phyloP scores from a whole-genome alignment of 352 stramenopile species.

The Pilasporangium apinafurcum region DNA sequence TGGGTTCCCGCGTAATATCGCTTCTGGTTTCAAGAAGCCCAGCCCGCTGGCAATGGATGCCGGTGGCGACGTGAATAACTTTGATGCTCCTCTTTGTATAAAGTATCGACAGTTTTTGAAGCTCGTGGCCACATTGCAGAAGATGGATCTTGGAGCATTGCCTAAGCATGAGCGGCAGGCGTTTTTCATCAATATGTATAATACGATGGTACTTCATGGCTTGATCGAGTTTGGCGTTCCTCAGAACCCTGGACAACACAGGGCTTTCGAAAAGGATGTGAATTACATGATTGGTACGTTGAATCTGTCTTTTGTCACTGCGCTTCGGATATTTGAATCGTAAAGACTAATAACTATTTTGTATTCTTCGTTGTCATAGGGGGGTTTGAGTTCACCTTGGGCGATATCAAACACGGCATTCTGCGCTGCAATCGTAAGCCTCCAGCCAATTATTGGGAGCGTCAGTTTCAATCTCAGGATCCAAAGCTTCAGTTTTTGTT shows the following conservation, averaged over 20 bases:
- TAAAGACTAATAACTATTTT: background rate
- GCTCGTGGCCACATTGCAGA: slow-evolving; percentile 52
- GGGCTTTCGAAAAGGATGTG: slow-evolving; percentile 79
- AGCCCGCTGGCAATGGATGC: slow-evolving; percentile 12
- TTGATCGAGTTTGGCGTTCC: slow-evolving; percentile 81
- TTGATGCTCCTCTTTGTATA: slow-evolving; percentile 43
- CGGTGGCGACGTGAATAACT: slow-evolving; percentile 24
- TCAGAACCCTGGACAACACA: slow-evolving; percentile 81
- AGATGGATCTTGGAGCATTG: slow-evolving; percentile 59
- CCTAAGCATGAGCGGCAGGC: slow-evolving; percentile 81
- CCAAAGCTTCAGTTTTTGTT: slow-evolving; percentile 80
- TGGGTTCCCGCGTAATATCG: slow-evolving; percentile 65
- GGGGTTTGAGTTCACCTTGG: slow-evolving; percentile 70
- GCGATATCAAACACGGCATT: slow-evolving; percentile 85
- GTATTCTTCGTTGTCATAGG: slow-evolving; percentile 15
- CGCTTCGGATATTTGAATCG: too few species aligned
- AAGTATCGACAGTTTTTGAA: slow-evolving; percentile 79
- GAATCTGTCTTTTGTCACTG: background rate
- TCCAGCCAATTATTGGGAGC: slow-evolving; percentile 83
- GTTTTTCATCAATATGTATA: slow-evolving; percentile 90
- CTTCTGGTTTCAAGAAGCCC: slow-evolving; percentile 46
- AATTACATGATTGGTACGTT: slow-evolving; percentile 62
- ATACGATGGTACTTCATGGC: slow-evolving; percentile 83
- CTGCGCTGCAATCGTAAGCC: slow-evolving; percentile 85
- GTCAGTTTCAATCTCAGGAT: slow-evolving; percentile 75